These are phyloP conservation scores for Trametes villosa DNA, from an alignment of 768 basidiomycete genomes.

Conservation along the genomic window DNA sequence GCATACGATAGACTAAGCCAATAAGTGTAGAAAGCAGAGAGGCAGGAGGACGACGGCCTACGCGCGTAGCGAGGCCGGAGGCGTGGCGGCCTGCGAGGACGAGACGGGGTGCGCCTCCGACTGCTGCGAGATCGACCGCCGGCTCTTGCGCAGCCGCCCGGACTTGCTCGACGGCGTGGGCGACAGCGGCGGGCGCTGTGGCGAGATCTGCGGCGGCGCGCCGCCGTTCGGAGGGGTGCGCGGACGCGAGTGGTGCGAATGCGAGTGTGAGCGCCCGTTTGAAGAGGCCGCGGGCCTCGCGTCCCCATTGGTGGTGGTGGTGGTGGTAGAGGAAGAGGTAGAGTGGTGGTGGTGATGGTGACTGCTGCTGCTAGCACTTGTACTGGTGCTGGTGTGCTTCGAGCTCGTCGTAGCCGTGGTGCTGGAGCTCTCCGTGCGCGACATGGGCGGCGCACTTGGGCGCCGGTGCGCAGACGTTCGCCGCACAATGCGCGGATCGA, in stretches of 20 bases:
- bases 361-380: neutral
- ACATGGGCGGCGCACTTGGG: constrained; percentile 10
- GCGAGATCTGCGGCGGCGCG: constrained; percentile 2
- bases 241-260: constrained; percentile 7
- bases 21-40: constrained; percentile 1
- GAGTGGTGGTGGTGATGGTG: neutral
- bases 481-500: constrained; percentile 27
- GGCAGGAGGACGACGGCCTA: neutral
- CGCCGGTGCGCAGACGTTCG: constrained; percentile 26
- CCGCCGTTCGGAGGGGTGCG: constrained; percentile 7
- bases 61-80: constrained; percentile 2
- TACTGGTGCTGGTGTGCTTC: no score
- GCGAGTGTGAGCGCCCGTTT: neutral
- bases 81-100: neutral
- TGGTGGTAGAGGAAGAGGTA: neutral
- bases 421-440: constrained; percentile 22
- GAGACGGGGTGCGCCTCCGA: constrained; percentile 15
- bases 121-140: constrained; percentile 20
- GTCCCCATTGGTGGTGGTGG: neutral
- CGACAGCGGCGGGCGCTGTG: constrained; percentile 18
- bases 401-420: constrained; percentile 6
- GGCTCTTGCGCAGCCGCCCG: constrained; percentile 19
- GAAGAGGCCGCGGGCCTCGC: neutral
- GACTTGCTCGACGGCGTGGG: constrained; percentile 19
- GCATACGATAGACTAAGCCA: constrained; percentile 14